These are phyloP conservation scores for Ustilago shanxiensis DNA, from an alignment of 1,284 basidiomycete genomes.

Conservation along the genomic window DNA sequence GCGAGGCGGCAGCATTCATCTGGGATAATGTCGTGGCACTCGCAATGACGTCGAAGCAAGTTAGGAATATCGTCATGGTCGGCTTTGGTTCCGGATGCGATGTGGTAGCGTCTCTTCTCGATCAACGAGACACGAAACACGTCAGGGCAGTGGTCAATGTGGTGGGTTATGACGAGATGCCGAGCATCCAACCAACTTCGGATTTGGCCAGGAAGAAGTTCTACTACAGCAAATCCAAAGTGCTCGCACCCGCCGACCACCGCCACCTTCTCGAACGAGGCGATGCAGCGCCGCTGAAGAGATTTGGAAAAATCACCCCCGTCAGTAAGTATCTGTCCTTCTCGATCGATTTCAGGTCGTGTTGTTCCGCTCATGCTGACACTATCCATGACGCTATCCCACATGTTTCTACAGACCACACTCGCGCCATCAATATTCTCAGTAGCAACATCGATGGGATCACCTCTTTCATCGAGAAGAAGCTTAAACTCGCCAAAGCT, in stretches of 20 bases:
- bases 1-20: slow-evolving; percentile 74
- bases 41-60: slow-evolving; percentile 55
- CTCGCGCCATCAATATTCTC: slow-evolving; percentile 35
- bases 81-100: slow-evolving; percentile 87
- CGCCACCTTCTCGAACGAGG: slow-evolving; percentile 28
- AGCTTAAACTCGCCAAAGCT: slow-evolving; percentile 5
- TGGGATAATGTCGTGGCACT: slow-evolving; percentile 97
- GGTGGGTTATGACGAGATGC: slow-evolving; percentile 53
- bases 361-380: neutral
- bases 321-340: slow-evolving; percentile 22
- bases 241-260: slow-evolving; percentile 41
- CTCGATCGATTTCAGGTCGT: neutral
- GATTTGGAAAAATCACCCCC: slow-evolving; percentile 34
- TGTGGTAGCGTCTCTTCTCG: slow-evolving; percentile 80
- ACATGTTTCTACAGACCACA: slow-evolving; percentile 13
- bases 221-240: slow-evolving; percentile 38
- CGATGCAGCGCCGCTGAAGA: slow-evolving; percentile 24
- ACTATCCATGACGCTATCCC: neutral
- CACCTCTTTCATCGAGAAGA: slow-evolving; percentile 27
- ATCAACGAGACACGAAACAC: slow-evolving; percentile 70
- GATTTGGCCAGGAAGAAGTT: slow-evolving; percentile 33
- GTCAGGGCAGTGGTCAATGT: slow-evolving; percentile 54
- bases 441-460: slow-evolving; percentile 18
- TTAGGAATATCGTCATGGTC: slow-evolving; percentile 81
- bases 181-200: slow-evolving; percentile 10